Conservation (phyloP, 148 eudicot genomes). For the Nyssa sinensis region DNA sequence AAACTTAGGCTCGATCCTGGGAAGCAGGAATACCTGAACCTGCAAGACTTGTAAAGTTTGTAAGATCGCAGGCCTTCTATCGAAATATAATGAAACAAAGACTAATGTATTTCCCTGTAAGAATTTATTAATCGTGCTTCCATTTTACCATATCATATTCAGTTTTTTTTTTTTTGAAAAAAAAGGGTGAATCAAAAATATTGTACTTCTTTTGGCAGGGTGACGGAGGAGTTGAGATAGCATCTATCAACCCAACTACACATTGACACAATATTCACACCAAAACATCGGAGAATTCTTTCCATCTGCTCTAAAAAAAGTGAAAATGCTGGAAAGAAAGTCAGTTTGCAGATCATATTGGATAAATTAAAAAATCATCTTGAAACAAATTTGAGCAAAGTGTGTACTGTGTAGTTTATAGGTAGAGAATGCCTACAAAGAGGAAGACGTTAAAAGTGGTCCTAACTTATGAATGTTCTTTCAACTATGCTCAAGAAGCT, state of each 20-base stretch:
- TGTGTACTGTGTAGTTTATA: background rate
- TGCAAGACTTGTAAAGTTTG: conserved; percentile 64
- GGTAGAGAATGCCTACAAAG: background rate
- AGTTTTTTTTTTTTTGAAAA: no score
- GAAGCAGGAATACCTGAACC: conserved; percentile 84
- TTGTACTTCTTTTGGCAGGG: background rate
- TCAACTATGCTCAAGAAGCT: background rate
- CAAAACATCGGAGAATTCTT: conserved; percentile 4
- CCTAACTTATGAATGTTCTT: background rate
- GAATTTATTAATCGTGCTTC: no score
- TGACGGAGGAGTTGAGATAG: background rate
- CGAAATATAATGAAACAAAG: conserved; percentile 10
- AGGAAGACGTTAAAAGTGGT: background rate
- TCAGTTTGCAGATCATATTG: background rate
- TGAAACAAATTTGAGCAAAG: conserved; percentile 5
- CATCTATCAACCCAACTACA: background rate
- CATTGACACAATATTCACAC: background rate
- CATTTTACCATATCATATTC: background rate
- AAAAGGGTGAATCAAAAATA: background rate
- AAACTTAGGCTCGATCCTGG: conserved; percentile 44
- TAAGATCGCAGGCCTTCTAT: conserved; percentile 33
- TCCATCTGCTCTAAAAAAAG: conserved; percentile 11
- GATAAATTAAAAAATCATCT: background rate
- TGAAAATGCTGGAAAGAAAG: conserved; percentile 4
- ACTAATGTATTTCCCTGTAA: background rate